A percentile compares a stretch with the other conserved stretches of the same genome.
Conservation (phyloP, 129 eudicot species). For the Cynara cardunculus region DNA sequence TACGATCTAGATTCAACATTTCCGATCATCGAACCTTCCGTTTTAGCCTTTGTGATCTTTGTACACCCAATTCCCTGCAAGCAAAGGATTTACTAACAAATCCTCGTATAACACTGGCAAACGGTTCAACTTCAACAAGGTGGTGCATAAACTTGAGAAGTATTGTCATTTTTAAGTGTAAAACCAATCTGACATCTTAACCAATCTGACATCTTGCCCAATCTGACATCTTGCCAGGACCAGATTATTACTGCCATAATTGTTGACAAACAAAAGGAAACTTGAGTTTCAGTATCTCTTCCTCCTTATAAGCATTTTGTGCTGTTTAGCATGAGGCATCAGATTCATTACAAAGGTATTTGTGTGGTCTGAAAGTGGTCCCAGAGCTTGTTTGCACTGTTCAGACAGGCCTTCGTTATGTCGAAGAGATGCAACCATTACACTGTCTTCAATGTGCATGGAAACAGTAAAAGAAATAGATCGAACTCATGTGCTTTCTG, state of each 20-base stretch:
- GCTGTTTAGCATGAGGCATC: neutral
- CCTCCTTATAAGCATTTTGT: neutral
- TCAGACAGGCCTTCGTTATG: too few relatives aligned
- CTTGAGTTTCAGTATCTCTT: neutral
- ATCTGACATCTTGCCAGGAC: neutral
- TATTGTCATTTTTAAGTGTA: neutral
- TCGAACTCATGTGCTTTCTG: too few relatives aligned
- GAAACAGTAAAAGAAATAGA: too few relatives aligned
- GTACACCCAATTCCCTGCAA: slow-evolving; percentile 92
- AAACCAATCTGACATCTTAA: neutral
- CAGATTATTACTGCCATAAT: neutral
- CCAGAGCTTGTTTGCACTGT: too few relatives aligned
- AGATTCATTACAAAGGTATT: neutral
- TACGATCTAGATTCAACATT: slow-evolving; percentile 88
- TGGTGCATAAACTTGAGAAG: neutral
- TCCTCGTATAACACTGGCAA: neutral
- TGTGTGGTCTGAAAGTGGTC: too few relatives aligned
- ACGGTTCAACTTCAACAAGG: neutral
- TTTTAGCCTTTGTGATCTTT: slow-evolving; percentile 70
- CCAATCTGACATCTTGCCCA: too few relatives aligned
- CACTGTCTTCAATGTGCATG: too few relatives aligned
- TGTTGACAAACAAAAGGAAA: neutral
- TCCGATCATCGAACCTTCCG: slow-evolving; percentile 49
- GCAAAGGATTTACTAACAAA: neutral
- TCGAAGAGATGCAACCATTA: too few relatives aligned